Percentiles rank a stretch among this genome's conserved stretches.
phyloP scores from a whole-genome alignment of 768 basidiomycete species.

The Boletus rubropictus region DNA sequence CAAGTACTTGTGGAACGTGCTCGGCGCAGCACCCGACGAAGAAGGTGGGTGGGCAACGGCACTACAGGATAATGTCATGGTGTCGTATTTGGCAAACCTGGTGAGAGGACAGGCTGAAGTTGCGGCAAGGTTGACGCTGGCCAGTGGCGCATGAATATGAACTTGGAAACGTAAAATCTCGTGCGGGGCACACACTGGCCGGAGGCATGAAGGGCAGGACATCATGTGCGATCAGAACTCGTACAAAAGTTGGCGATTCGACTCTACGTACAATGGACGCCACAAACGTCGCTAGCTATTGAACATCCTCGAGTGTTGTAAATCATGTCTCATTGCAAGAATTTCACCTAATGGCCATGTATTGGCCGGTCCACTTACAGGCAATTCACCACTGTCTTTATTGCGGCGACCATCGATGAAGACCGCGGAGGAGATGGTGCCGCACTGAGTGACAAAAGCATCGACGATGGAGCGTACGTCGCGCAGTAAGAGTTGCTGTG shows the following conservation, averaged over 20 bases:
- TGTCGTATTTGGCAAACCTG: conserved; percentile 90
- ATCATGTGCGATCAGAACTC: neutral
- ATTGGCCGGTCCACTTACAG: conserved; percentile 64
- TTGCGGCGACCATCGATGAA: conserved; percentile 13
- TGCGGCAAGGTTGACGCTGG: conserved; percentile 77
- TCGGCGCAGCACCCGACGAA: conserved; percentile 67
- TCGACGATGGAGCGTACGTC: conserved; percentile 63
- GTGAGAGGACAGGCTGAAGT: conserved; percentile 92
- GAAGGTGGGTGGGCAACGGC: conserved; percentile 70
- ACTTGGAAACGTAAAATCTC: conserved; percentile 4
- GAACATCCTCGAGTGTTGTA: conserved; percentile 95
- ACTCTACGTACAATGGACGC: neutral
- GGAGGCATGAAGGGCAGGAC: neutral
- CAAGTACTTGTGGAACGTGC: conserved; percentile 84
- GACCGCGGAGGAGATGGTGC: conserved; percentile 45
- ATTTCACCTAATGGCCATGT: conserved; percentile 98
- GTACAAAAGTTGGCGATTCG: too few species aligned
- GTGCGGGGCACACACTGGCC: neutral
- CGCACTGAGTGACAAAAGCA: conserved; percentile 41
- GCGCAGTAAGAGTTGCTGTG: conserved; percentile 83
- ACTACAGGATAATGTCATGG: conserved; percentile 89
- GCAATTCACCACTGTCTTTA: conserved; percentile 12
- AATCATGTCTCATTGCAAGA: conserved; percentile 81
- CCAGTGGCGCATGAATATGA: conserved; percentile 34
- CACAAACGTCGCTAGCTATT: conserved; percentile 47